These are phyloP conservation scores for Mucor indicus DNA, from an alignment of 371 early-diverging fungal genomes.

Conservation along the genomic window DNA sequence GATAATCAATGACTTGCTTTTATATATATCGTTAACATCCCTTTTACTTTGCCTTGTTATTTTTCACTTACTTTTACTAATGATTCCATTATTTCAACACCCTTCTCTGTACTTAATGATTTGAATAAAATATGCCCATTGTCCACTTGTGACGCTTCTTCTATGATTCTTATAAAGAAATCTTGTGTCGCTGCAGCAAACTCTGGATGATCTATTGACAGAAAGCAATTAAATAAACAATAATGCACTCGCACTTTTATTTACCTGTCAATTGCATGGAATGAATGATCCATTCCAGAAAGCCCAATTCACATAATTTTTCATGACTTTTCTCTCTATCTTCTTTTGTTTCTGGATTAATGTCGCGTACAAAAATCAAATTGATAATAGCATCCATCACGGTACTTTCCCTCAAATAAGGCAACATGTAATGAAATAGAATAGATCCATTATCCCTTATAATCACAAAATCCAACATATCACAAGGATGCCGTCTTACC, in stretches of 20 bases:
- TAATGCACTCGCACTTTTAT: neutral
- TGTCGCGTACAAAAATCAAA: conserved; percentile 33
- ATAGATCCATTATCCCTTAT: conserved; percentile 20
- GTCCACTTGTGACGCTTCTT: conserved; percentile 40
- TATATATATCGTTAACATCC: neutral
- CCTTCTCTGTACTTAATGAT: conserved; percentile 13
- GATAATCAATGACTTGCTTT: conserved; percentile 16
- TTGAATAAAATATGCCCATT: conserved; percentile 26
- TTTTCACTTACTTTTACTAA: conserved; percentile 15
- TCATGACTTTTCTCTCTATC: conserved; percentile 22
- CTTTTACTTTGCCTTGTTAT: neutral
- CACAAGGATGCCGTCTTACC: conserved; percentile 35
- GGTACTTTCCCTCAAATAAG: conserved; percentile 26
- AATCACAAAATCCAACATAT: conserved; percentile 34
- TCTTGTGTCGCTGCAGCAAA: conserved; percentile 31
- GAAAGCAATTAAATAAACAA: neutral
- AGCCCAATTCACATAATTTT: conserved; percentile 21
- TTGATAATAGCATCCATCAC: conserved; percentile 28
- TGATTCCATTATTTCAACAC: conserved; percentile 15
- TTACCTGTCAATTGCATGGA: conserved; percentile 27
- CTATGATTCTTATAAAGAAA: conserved; percentile 36
- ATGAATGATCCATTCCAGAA: conserved; percentile 31
- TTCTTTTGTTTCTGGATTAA: conserved; percentile 28
- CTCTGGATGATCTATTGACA: conserved; percentile 5
- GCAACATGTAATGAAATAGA: conserved; percentile 36